phyloP scores from a whole-genome alignment of 2,329 filamentous ascomycete species.

The Drechslerella dactyloides region DNA sequence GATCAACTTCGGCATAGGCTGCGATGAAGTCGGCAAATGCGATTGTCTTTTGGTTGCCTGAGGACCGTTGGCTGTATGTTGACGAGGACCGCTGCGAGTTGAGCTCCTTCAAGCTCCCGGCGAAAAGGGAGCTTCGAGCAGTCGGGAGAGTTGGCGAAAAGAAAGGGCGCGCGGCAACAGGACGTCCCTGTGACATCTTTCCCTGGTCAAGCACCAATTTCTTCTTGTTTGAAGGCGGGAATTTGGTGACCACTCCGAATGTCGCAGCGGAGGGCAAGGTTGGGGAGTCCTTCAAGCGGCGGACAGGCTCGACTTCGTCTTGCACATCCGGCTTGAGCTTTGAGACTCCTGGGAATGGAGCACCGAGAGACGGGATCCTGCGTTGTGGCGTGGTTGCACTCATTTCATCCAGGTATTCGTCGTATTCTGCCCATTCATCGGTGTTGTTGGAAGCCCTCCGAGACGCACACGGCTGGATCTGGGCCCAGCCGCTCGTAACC shows the following conservation, averaged over 20 bases:
- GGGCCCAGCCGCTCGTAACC: slow-evolving; percentile 30
- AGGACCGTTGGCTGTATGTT: slow-evolving; percentile 44
- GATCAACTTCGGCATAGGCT: slow-evolving; percentile 41
- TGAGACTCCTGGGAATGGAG: slow-evolving; percentile 17
- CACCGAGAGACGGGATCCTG: slow-evolving; percentile 30
- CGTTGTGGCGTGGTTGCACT: slow-evolving; percentile 33
- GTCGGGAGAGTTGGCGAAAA: slow-evolving; percentile 43
- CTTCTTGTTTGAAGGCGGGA: slow-evolving; percentile 45
- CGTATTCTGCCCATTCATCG: slow-evolving; percentile 42
- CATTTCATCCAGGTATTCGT: slow-evolving; percentile 43
- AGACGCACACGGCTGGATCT: slow-evolving; percentile 8
- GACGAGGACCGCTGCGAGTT: slow-evolving; percentile 44
- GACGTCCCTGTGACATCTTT: slow-evolving; percentile 28
- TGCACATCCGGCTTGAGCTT: slow-evolving; percentile 42
- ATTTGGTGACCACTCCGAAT: slow-evolving; percentile 38
- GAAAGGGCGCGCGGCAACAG: slow-evolving; percentile 40
- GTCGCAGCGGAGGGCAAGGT: slow-evolving; percentile 40
- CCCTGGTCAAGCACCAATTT: slow-evolving; percentile 45
- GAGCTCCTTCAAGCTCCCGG: slow-evolving; percentile 32
- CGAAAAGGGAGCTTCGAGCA: slow-evolving; percentile 41
- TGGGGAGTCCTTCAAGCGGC: slow-evolving; percentile 42
- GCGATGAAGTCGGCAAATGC: slow-evolving; percentile 47
- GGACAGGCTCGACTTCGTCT: slow-evolving; percentile 31
- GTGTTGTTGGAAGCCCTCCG: slow-evolving; percentile 16
- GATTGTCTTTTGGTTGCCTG: slow-evolving; percentile 49